Evolutionary conservation across 257 asterid species (phyloP).

Genomic region (Anisodus acutangulus): DNA sequence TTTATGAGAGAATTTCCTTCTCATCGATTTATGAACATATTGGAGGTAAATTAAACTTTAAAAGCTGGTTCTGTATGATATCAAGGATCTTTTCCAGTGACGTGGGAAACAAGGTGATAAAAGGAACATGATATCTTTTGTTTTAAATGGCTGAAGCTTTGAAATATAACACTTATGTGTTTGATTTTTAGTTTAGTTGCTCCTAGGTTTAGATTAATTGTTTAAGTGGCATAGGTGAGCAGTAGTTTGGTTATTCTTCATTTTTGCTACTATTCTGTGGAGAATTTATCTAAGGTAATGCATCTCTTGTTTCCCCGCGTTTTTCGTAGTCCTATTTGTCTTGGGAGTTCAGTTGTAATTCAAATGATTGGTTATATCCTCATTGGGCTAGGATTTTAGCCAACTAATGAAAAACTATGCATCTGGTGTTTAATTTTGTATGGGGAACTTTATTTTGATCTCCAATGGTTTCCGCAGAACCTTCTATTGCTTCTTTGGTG

Average conservation of each 20-base stretch:
- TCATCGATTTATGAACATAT: conserved; percentile 1
- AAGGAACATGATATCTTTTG: neutral
- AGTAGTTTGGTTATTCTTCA: neutral
- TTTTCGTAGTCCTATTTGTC: neutral
- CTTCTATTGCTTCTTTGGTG: conserved; percentile 12
- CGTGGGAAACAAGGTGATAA: neutral
- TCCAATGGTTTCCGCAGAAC: conserved; percentile 24
- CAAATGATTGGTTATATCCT: neutral
- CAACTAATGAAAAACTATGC: neutral
- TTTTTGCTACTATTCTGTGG: neutral
- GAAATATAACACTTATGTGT: neutral
- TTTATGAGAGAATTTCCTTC: neutral
- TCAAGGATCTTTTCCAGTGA: neutral
- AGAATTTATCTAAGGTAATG: neutral
- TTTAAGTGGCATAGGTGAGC: neutral
- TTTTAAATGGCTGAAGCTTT: neutral
- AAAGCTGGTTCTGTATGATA: neutral
- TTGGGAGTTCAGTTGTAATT: conserved; percentile 13
- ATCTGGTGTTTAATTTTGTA: neutral
- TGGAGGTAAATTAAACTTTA: neutral
- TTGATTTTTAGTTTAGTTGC: neutral
- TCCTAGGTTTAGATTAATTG: conserved; percentile 18
- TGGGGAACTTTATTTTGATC: conserved; percentile 16
- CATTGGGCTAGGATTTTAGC: neutral
- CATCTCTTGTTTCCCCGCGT: neutral